These are phyloP conservation scores for Yamadazyma epiphylla DNA, from an alignment of 1,139 yeast genomes.

Conservation along the genomic window DNA sequence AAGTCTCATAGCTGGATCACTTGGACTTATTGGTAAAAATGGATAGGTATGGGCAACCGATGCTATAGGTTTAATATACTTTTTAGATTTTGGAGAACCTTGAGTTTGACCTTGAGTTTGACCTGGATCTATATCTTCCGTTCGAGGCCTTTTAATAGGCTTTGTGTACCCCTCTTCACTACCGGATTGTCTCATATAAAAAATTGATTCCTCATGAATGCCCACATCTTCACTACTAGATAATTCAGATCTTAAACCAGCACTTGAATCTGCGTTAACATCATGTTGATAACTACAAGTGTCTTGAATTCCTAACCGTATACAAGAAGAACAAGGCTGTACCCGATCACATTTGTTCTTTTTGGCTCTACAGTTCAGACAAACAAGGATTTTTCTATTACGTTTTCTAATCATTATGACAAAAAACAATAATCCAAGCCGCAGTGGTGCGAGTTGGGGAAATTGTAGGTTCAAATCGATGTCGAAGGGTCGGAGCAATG, in stretches of 20 bases:
- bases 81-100: conserved; percentile 2
- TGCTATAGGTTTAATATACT: conserved; percentile 2
- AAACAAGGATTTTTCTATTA: conserved; percentile 19
- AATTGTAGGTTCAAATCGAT: no score
- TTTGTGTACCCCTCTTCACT: background rate
- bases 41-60: conserved; percentile 5
- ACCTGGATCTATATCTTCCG: no score
- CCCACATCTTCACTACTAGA: background rate
- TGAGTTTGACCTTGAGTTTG: background rate
- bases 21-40: conserved; percentile 6
- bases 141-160: no score
- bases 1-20: conserved; percentile 8
- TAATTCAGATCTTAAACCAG: background rate
- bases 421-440: no score
- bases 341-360: conserved; percentile 33
- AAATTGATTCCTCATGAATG: no score
- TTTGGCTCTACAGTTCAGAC: conserved; percentile 25
- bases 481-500: no score
- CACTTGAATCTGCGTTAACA: conserved; percentile 4
- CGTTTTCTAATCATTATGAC: conserved; percentile 10
- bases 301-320: conserved; percentile 13
- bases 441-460: no score
- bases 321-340: conserved; percentile 31
- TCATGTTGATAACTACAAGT: conserved; percentile 13
- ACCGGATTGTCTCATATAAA: no score